Base-by-base conservation (phyloP, 2,329 filamentous ascomycete genomes). In the Aspergillus spinulosporus region DNA sequence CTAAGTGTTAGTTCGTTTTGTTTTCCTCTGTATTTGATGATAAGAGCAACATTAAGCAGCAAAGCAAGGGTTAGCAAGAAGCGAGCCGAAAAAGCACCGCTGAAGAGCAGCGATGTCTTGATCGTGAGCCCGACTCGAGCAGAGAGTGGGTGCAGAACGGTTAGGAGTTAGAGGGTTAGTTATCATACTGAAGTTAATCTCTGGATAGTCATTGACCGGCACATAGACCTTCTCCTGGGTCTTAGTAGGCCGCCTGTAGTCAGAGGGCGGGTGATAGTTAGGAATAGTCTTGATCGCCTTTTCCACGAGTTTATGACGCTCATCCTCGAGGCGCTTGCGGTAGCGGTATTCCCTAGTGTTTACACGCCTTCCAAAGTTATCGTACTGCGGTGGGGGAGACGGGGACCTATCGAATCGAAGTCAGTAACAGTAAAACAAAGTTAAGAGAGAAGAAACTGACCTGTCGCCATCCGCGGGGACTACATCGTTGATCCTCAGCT, bases 171-270 rank as follows among this genome's bases (percentile, higher is more conserved):
- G 86, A 92, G 91, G 92, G 91, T 96, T 96, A 96, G 92, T 88
- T 92, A 94, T 93, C 93, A 93, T 97, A 99, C 94, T 99, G 91
- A 99, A 99, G 88, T 99, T 99, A 88, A 99, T 97, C 79, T 99
- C 94, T 84, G 94, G 94, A 78, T 99, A 99, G 79, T 99, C 94
- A 86, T 99, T 99, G 82, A 99, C 94, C 76, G 94, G 94, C 77
- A 99, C 94, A 76, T 99, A 99, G 89, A 99, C 95, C 84, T 99
- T 99, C 84, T 99, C 94, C 80, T 99, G 94, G 74, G 94, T 99
- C 89, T 99, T 99, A 76, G 93, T 97, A 61, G 94, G 94, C 70
- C 94, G 90, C 76, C 94, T 91, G 78, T 99, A 99, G 76, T 99
- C 94, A 83, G 93, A 90, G 58, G 94, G 94, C 70, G 94, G 94